phyloP scores from a whole-genome alignment of 2,329 filamentous ascomycete species.

The Fusarium coffeatum region DNA sequence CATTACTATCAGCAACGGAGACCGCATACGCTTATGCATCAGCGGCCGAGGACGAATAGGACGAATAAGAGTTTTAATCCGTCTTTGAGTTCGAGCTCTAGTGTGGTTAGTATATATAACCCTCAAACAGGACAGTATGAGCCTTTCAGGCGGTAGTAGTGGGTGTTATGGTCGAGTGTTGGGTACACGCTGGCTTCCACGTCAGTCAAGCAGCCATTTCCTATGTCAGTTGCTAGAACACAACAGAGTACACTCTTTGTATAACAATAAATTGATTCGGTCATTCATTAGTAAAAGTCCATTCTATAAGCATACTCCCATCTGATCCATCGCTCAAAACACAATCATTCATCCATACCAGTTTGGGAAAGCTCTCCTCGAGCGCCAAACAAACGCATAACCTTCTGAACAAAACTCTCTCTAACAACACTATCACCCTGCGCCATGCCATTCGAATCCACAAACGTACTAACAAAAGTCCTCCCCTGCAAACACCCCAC shows the following conservation, averaged over 20 bases:
- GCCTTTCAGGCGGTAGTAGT: constrained; percentile 2
- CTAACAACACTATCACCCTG: not conserved
- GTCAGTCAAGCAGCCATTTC: not conserved
- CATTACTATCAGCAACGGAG: constrained; percentile 24
- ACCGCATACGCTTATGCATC: not conserved
- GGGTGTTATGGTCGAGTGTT: not conserved
- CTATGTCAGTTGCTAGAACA: not conserved
- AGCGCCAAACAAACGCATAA: constrained; percentile 1
- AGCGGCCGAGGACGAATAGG: constrained; percentile 21
- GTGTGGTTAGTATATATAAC: constrained; percentile 21
- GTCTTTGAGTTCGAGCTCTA: constrained; percentile 16
- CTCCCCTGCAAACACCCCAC: constrained; percentile 31
- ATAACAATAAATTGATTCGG: not conserved
- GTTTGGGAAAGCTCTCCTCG: not conserved
- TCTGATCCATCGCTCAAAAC: not conserved
- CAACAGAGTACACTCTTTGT: not conserved
- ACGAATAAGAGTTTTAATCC: constrained; percentile 22
- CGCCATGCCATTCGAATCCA: constrained; percentile 4
- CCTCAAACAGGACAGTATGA: constrained; percentile 19
- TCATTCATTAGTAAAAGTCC: not conserved
- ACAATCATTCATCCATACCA: not conserved
- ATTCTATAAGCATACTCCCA: not conserved
- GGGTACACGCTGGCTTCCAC: no score
- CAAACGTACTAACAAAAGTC: constrained; percentile 30
- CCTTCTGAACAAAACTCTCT: constrained; percentile 19